phyloP scores from a whole-genome alignment of 1,284 basidiomycete genomes.

The Ustilago cynodontis region DNA sequence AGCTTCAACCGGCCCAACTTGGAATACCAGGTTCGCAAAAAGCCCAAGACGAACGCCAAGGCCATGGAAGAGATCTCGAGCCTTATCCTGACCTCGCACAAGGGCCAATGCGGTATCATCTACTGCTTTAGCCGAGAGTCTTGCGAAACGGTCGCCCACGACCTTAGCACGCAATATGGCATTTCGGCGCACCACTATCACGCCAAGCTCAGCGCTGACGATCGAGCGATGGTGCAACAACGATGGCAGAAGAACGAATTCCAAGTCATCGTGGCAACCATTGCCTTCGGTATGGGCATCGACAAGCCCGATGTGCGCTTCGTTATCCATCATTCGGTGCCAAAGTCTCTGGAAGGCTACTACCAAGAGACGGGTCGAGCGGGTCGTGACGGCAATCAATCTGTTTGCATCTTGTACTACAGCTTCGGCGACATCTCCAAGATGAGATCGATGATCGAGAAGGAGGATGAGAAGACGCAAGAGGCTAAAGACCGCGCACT shows the following conservation, averaged over 20 bases:
- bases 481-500: slow-evolving; percentile 76
- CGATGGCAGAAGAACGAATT: slow-evolving; percentile 82
- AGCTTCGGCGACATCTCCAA: slow-evolving; percentile 74
- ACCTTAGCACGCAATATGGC: slow-evolving; percentile 74
- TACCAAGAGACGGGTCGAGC: slow-evolving; percentile 89
- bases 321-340: slow-evolving; percentile 81
- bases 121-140: slow-evolving; percentile 81
- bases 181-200: slow-evolving; percentile 86
- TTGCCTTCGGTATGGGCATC: slow-evolving; percentile 93
- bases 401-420: slow-evolving; percentile 72
- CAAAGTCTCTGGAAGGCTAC: slow-evolving; percentile 79
- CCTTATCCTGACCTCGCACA: slow-evolving; percentile 78
- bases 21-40: slow-evolving; percentile 78
- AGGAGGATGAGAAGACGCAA: slow-evolving; percentile 72
- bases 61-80: slow-evolving; percentile 77
- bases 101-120: slow-evolving; percentile 82
- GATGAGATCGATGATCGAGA: slow-evolving; percentile 74
- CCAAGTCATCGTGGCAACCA: slow-evolving; percentile 89
- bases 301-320: slow-evolving; percentile 87
- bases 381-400: slow-evolving; percentile 79
- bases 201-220: slow-evolving; percentile 79
- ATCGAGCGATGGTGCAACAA: slow-evolving; percentile 78
- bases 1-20: slow-evolving; percentile 95
- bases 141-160: slow-evolving; percentile 83
- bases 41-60: slow-evolving; percentile 72